A percentile compares a stretch with the other conserved stretches of the same genome.
These are phyloP conservation scores for Aspergillus sclerotialis DNA, from an alignment of 2,329 filamentous ascomycete species.

Conservation along the genomic window DNA sequence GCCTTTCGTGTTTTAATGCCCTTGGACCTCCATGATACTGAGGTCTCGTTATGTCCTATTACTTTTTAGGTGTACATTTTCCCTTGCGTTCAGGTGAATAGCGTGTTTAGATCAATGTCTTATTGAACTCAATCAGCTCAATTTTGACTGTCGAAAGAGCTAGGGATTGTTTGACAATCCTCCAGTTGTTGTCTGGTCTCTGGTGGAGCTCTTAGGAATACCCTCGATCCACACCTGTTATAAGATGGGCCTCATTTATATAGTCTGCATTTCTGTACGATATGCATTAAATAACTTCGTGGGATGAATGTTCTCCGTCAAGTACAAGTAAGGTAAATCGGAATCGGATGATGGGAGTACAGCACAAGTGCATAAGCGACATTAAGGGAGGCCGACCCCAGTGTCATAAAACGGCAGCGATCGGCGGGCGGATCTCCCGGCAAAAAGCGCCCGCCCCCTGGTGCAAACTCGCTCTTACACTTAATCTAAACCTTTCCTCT, in stretches of 20 bases:
- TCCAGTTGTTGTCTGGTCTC: too few relatives aligned
- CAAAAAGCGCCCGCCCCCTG: conserved; percentile 7
- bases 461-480: conserved; percentile 2
- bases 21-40: conserved; percentile 20
- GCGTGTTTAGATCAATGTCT: conserved; percentile 21
- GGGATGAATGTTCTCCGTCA: not conserved
- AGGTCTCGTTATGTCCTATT: conserved; percentile 29
- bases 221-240: too few relatives aligned
- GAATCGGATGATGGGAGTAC: too few relatives aligned
- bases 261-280: too few relatives aligned
- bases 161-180: too few relatives aligned
- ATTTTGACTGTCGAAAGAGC: too few relatives aligned
- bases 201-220: too few relatives aligned
- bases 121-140: not conserved
- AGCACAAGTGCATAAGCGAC: not conserved
- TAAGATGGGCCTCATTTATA: too few relatives aligned
- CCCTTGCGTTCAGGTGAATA: conserved; percentile 21
- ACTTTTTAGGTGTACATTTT: conserved; percentile 34
- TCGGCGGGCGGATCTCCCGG: conserved; percentile 18
- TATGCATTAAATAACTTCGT: too few relatives aligned
- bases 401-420: conserved; percentile 11
- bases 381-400: not conserved
- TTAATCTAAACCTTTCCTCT: conserved; percentile 2
- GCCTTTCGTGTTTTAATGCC: conserved; percentile 2
- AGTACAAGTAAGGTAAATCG: not conserved